Conservation (phyloP, 768 basidiomycete genomes). For the Amyloporia xantha region DNA sequence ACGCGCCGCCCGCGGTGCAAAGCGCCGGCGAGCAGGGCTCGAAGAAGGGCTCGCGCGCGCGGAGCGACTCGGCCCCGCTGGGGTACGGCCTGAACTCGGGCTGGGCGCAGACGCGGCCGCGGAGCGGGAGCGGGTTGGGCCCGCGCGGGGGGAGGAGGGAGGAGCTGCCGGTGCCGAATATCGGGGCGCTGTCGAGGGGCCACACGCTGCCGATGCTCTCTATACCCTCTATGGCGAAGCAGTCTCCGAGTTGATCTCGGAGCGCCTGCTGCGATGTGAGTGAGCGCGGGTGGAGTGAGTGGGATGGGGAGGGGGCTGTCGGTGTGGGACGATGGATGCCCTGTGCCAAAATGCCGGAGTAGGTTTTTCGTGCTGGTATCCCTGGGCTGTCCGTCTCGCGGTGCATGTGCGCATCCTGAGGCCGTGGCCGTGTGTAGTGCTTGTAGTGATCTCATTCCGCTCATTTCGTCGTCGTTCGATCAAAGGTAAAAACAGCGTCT, state of each 20-base stretch:
- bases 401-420: no score
- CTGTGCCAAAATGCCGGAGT: no score
- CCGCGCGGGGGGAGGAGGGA: slow-evolving; percentile 14
- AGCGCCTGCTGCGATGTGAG: neutral
- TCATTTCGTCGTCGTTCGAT: no score
- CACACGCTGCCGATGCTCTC: slow-evolving; percentile 20
- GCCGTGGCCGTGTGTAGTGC: no score
- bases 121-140: slow-evolving; percentile 32
- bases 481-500: no score
- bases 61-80: slow-evolving; percentile 64
- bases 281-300: no score
- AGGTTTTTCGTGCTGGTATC: no score
- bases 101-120: slow-evolving; percentile 29
- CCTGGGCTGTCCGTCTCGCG: no score
- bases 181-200: slow-evolving; percentile 17
- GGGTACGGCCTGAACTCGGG: slow-evolving; percentile 37
- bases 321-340: no score
- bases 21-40: slow-evolving; percentile 10
- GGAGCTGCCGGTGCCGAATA: slow-evolving; percentile 20
- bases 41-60: slow-evolving; percentile 35
- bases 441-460: no score
- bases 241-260: slow-evolving; percentile 12
- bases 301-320: no score
- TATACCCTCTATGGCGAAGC: slow-evolving; percentile 14
- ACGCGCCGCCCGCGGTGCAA: slow-evolving; percentile 2